These are phyloP conservation scores for Exophiala sp. DNA, from an alignment of 2,329 filamentous ascomycete species.

Conservation along the genomic window DNA sequence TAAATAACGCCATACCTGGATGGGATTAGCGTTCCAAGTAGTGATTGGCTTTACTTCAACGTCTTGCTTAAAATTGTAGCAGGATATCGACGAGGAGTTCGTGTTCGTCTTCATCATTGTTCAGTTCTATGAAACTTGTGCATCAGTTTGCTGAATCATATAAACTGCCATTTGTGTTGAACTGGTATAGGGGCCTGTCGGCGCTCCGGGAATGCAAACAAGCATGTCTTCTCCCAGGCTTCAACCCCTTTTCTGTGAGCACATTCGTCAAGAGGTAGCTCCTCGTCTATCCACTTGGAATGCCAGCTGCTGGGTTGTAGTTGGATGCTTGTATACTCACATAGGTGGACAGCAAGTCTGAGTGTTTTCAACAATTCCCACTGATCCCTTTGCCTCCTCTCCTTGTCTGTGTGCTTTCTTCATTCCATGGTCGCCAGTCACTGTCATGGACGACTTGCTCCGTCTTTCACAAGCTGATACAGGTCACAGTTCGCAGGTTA, in stretches of 20 bases:
- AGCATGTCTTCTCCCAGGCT: background rate
- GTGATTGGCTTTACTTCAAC: constrained; percentile 13
- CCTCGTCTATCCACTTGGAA: background rate
- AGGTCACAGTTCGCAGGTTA: background rate
- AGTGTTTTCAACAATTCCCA: background rate
- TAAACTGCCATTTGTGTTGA: background rate
- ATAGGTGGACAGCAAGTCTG: background rate
- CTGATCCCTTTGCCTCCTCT: background rate
- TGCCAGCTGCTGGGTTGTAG: background rate
- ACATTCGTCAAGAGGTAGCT: background rate
- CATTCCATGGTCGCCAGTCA: background rate
- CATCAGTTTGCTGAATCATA: no score
- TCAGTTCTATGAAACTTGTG: no score
- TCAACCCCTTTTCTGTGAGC: background rate
- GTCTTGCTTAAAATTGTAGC: background rate
- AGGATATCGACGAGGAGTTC: background rate
- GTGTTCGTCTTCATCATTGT: background rate
- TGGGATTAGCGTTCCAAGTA: constrained; percentile 1
- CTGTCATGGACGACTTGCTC: background rate
- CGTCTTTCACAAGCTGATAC: background rate
- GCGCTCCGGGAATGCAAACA: background rate
- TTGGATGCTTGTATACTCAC: background rate
- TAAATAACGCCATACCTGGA: background rate
- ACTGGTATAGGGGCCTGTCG: background rate
- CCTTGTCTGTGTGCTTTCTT: background rate